Base-by-base conservation (phyloP, 345 rosid genomes). In the Bruguiera gymnorhiza region DNA sequence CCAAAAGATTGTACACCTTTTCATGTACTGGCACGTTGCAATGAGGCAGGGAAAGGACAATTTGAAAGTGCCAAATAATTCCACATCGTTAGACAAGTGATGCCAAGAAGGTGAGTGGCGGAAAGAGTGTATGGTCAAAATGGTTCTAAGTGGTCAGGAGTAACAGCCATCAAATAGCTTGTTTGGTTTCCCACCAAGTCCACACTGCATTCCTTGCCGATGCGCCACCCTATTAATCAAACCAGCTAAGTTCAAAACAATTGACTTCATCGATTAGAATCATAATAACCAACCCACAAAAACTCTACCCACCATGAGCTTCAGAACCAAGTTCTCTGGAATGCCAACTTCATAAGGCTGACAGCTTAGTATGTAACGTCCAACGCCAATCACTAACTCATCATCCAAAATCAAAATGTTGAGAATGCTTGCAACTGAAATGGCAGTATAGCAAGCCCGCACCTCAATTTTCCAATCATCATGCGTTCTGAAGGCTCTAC, bases 261-360 rank as follows among this genome's bases (percentile, higher is more conserved):
- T 86, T 57, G 54, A 67, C 92, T 81, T 92, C 93, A 52, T 87
- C 80, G 82, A 95, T 89, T 76, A 95, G 62, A 71, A 89, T 80
- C 99, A 94, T 91, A 23, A 96, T 72, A 68, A 97, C 99, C 85
- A 92, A 77, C 59, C 99, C 99, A 83, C 99, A 94, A 70, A 83
- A 91, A 8, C 96, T 94, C 75, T 87, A 94, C 98, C 98, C 97
- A 76, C 99, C 99, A 56, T 94, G 99, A 85, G 97, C 99, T 87
- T 94, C 99, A 66, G 93, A 84, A 73, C 93, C 92, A 64, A 97
- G 97, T 81, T 92, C 98, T 96, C 97, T 30, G 88, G 84, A 80
- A 91, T 89, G 57, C 98, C 97, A 73, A 96, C 98, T 85, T 94
- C 99, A 68, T 87, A 90, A 73, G 97, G 91, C 83, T 94, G 99